These are phyloP conservation scores for Populus hybrid DNA, from an alignment of 441 rosid genomes.

Conservation along the genomic window DNA sequence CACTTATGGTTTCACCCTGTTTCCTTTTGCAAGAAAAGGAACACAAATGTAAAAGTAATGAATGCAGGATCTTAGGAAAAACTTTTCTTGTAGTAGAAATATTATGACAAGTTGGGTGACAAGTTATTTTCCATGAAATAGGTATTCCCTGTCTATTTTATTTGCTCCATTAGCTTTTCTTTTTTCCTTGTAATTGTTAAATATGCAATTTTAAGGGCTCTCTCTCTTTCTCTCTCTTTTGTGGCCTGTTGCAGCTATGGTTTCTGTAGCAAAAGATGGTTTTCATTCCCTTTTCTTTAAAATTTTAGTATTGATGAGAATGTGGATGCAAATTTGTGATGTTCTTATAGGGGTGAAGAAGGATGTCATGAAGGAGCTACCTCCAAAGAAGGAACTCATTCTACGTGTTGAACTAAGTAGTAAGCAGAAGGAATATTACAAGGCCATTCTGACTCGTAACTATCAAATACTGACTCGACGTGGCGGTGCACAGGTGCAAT, in stretches of 20 bases:
- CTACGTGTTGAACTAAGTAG: constrained; percentile 89
- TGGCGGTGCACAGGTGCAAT: constrained; percentile 87
- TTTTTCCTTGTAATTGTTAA: not conserved
- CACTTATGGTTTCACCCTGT: not conserved
- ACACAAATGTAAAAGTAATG: not conserved
- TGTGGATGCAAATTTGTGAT: constrained; percentile 22
- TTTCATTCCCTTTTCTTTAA: not conserved
- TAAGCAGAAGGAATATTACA: constrained; percentile 96
- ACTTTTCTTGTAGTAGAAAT: not conserved
- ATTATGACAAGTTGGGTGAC: not conserved
- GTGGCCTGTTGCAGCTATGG: not conserved
- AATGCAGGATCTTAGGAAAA: not conserved
- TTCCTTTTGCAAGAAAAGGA: not conserved
- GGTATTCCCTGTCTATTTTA: too few relatives aligned
- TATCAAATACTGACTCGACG: constrained; percentile 86
- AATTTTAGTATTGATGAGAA: constrained; percentile 12
- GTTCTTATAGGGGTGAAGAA: constrained; percentile 86
- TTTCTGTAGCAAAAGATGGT: not conserved
- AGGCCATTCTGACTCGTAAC: constrained; percentile 93
- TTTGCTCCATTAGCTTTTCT: not conserved
- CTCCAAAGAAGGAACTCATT: constrained; percentile 98
- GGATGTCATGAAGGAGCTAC: constrained; percentile 97
- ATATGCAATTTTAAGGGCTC: not conserved
- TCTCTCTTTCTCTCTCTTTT: not conserved
- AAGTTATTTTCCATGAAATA: too few relatives aligned